Evolutionary conservation across 331 rosid genomes (phyloP).

Genomic region (Saraca asoca): DNA sequence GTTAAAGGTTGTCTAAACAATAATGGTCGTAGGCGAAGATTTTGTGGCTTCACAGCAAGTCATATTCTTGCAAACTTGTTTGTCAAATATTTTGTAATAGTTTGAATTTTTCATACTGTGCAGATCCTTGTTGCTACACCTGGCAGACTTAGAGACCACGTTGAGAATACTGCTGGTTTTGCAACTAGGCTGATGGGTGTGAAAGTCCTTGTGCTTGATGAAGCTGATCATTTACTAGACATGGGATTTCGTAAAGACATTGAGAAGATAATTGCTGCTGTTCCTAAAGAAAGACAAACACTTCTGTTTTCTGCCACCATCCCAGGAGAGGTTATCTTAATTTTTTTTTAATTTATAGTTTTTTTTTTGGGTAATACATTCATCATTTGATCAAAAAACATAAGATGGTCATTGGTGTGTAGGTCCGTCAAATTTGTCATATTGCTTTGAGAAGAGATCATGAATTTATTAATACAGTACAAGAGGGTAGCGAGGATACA

Average conservation of each 20-base stretch:
- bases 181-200: conserved; percentile 96
- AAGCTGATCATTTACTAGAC: conserved; percentile 97
- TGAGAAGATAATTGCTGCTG: conserved; percentile 80
- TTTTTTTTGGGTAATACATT: conserved; percentile 8
- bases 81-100: conserved; percentile 26
- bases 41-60: neutral
- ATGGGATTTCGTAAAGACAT: conserved; percentile 98
- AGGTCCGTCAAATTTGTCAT: conserved; percentile 95
- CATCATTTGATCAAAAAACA: neutral
- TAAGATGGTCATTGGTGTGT: conserved; percentile 36
- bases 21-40: no score
- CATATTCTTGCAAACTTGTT: conserved; percentile 15
- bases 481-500: conserved; percentile 90
- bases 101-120: conserved; percentile 25
- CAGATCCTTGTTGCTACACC: conserved; percentile 99
- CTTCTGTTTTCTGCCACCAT: conserved; percentile 94
- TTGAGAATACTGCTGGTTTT: conserved; percentile 89
- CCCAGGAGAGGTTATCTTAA: conserved; percentile 70
- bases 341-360: neutral
- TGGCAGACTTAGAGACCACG: conserved; percentile 97
- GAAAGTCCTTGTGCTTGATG: conserved; percentile 88
- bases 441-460: conserved; percentile 91
- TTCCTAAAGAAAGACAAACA: conserved; percentile 91
- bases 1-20: no score
- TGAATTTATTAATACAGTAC: conserved; percentile 82